Percentiles rank a stretch among this genome's conserved stretches.
These are phyloP conservation scores for Diaporthe batatas DNA, from an alignment of 2,329 filamentous ascomycete species.

Conservation along the genomic window DNA sequence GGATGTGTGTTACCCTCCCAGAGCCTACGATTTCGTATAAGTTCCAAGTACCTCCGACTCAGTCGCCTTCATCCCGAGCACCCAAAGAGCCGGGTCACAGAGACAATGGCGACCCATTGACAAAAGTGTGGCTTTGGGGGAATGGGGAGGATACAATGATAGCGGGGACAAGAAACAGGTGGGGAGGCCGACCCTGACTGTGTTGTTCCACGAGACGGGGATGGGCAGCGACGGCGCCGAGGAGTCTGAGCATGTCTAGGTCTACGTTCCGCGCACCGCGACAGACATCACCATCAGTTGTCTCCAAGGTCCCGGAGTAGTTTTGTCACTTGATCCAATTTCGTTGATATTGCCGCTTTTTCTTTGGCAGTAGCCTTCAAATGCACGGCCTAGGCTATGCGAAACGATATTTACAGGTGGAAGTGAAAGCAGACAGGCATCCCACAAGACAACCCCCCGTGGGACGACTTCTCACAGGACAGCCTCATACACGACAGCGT, in stretches of 20 bases:
- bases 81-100: not conserved
- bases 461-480: too few species aligned
- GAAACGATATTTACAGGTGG: not conserved
- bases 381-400: not conserved
- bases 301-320: not conserved
- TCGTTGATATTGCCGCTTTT: not conserved
- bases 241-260: not conserved
- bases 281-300: not conserved
- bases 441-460: too few species aligned
- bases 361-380: not conserved
- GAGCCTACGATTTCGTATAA: too few species aligned
- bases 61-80: not conserved
- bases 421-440: not conserved
- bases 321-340: not conserved
- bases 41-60: not conserved
- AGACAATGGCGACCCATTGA: not conserved
- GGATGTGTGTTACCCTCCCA: too few species aligned
- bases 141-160: too few species aligned
- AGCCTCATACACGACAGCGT: too few species aligned
- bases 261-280: not conserved
- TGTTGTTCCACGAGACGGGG: not conserved
- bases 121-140: not conserved
- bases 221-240: not conserved
- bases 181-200: not conserved
- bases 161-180: too few species aligned